Percentiles rank a stretch among this genome's conserved stretches.
Conservation (phyloP, 2,329 filamentous ascomycete genomes). For the Cordyceps javanica region DNA sequence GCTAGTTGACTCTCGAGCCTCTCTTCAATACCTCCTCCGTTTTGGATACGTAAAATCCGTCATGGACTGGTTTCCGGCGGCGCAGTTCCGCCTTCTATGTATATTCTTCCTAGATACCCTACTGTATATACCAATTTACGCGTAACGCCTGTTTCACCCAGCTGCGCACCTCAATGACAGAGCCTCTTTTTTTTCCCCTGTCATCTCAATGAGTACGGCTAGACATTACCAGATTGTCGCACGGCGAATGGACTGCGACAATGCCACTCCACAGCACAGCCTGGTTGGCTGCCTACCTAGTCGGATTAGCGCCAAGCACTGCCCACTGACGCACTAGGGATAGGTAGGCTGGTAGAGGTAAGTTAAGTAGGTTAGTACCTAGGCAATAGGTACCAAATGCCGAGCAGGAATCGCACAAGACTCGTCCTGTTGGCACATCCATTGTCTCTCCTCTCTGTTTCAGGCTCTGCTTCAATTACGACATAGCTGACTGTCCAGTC, state of each 20-base stretch:
- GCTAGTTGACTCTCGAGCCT: neutral
- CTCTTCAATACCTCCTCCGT: neutral
- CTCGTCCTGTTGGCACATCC: neutral
- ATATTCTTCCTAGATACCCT: slow-evolving; percentile 8
- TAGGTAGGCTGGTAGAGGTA: neutral
- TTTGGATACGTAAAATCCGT: neutral
- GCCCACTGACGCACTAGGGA: neutral
- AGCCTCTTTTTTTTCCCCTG: neutral
- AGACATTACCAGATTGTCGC: neutral
- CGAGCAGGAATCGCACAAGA: neutral
- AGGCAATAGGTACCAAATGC: no score
- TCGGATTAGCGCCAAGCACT: slow-evolving; percentile 7
- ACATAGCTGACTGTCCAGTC: neutral
- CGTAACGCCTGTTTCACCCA: neutral
- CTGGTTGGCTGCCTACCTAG: neutral
- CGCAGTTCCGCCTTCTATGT: neutral
- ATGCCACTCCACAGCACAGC: neutral
- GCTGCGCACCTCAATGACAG: neutral
- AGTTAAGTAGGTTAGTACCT: no score
- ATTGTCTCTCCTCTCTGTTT: neutral
- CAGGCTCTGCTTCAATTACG: neutral
- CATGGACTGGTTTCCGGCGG: no score
- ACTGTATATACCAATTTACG: neutral
- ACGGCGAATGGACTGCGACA: neutral
- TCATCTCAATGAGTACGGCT: no score